phyloP scores from a whole-genome alignment of 2,329 filamentous ascomycete genomes.

The Ciborinia camelliae region DNA sequence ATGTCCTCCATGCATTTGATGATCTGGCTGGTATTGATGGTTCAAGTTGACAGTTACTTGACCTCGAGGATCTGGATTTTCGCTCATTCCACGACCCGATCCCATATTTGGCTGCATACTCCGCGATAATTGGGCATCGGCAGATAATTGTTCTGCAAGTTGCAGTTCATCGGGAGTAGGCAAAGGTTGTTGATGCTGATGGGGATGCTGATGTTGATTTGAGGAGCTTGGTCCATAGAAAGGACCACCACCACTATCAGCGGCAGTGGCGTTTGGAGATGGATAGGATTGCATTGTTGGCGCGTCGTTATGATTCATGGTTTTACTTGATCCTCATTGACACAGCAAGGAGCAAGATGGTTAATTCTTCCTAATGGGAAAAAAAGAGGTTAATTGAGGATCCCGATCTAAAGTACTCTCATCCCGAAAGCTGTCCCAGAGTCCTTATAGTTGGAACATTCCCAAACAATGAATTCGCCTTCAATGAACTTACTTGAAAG shows the following conservation, averaged over 20 bases:
- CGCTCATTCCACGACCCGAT: slow-evolving; percentile 39
- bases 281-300: slow-evolving; percentile 36
- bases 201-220: slow-evolving; percentile 31
- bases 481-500: slow-evolving; percentile 30
- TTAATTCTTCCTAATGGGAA: slow-evolving; percentile 18
- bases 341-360: slow-evolving; percentile 19
- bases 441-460: slow-evolving; percentile 17
- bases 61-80: slow-evolving; percentile 37
- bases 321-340: slow-evolving; percentile 26
- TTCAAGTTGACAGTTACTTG: slow-evolving; percentile 38
- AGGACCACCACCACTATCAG: slow-evolving; percentile 30
- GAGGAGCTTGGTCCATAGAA: slow-evolving; percentile 32
- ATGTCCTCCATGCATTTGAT: slow-evolving; percentile 27
- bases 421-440: slow-evolving; percentile 6
- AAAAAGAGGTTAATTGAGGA: slow-evolving; percentile 28
- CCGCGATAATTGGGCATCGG: slow-evolving; percentile 44
- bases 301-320: slow-evolving; percentile 30
- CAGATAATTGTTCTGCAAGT: slow-evolving; percentile 34
- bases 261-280: slow-evolving; percentile 32
- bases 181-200: slow-evolving; percentile 31
- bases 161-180: slow-evolving; percentile 37
- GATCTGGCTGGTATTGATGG: slow-evolving; percentile 38
- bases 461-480: slow-evolving; percentile 26
- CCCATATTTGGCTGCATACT: slow-evolving; percentile 45
- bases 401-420: slow-evolving; percentile 20